A percentile compares a stretch with the other conserved stretches of the same genome.
Conservation (phyloP, 2,329 filamentous ascomycete species). For the Neonectria sp. region DNA sequence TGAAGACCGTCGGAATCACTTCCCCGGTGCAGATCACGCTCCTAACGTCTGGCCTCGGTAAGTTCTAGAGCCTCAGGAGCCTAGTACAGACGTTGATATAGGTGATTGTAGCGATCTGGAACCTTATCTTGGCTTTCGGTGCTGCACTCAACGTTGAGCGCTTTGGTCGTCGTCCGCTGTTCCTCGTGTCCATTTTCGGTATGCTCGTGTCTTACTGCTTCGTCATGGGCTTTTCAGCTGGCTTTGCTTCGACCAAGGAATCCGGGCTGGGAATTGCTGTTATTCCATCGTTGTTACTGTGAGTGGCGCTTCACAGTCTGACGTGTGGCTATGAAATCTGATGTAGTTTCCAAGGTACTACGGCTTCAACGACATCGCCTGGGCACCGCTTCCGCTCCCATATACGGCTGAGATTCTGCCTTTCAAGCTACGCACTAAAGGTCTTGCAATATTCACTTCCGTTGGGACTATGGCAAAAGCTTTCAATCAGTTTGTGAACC, state of each 20-base stretch:
- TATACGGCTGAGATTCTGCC: conserved; percentile 49
- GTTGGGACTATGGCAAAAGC: conserved; percentile 37
- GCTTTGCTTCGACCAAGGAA: not conserved
- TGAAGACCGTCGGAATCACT: conserved; percentile 10
- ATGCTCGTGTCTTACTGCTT: conserved; percentile 11
- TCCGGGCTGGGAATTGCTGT: conserved; percentile 27
- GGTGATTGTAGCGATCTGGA: conserved; percentile 10
- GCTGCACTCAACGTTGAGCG: conserved; percentile 28
- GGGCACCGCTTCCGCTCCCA: conserved; percentile 44
- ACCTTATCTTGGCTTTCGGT: conserved; percentile 22
- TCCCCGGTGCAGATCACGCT: not conserved
- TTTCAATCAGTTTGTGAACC: conserved; percentile 45
- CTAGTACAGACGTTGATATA: too few species aligned
- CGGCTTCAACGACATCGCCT: conserved; percentile 43
- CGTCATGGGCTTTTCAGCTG: conserved; percentile 19
- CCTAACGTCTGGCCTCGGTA: conserved; percentile 2
- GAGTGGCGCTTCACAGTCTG: not conserved
- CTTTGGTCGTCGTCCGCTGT: conserved; percentile 5
- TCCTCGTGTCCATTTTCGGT: not conserved
- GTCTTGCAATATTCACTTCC: conserved; percentile 38
- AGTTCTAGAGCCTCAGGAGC: not conserved
- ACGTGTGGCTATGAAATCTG: too few species aligned
- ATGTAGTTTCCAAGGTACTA: conserved; percentile 6
- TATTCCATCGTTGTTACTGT: conserved; percentile 36
- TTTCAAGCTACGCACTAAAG: conserved; percentile 46